Evolutionary conservation across 164 flowering plant species (phyloP), one percentile per base, ranked within the genome.

Genomic region (Echeveria elegans): DNA sequence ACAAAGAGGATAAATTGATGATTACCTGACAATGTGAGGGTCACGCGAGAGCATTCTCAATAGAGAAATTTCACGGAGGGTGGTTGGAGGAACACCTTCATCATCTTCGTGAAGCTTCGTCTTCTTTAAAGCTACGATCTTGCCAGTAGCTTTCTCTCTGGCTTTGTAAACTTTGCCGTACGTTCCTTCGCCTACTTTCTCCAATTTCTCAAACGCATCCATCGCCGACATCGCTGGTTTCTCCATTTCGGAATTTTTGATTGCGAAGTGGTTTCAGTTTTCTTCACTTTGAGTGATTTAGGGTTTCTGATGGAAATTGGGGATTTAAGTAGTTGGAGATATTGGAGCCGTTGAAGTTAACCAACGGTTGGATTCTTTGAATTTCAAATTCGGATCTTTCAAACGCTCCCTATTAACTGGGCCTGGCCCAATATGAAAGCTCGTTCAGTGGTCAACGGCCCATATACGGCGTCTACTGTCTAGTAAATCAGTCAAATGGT

Each of bases 141-240:
- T 84, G 5, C 97, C 97, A 0, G 95, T 89, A 0, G 86, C 79
- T 66, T 67, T 88, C 69, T 94, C 98, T 59, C 88, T 77, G 0
- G 96, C 96, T 71, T 87, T 76, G 77, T 93, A 90, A 9, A 93
- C 98, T 78, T 93, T 93, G 31, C 97, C 98, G 74, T 93, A 93
- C 0, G 97, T 93, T 16, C 97, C 98, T 73, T 90, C 98, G 29
- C 98, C 98, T 0, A 90, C 98, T 71, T 93, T 93, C 83, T 93
- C 98, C 1, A 93, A 79, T 81, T 93, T 93, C 87, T 90, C 93
- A 68, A 81, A 90, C 1, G 83, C 89, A 4, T 93, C 97, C 98
- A 90, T 90, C 19, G 78, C 85, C 11, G 86, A 82, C 64, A 23
- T 52, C 16, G 72, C 61, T 52, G 52, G 52, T 47, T 68, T 59